phyloP scores from a whole-genome alignment of 2,329 filamentous ascomycete species.

The Helotiales sp. region DNA sequence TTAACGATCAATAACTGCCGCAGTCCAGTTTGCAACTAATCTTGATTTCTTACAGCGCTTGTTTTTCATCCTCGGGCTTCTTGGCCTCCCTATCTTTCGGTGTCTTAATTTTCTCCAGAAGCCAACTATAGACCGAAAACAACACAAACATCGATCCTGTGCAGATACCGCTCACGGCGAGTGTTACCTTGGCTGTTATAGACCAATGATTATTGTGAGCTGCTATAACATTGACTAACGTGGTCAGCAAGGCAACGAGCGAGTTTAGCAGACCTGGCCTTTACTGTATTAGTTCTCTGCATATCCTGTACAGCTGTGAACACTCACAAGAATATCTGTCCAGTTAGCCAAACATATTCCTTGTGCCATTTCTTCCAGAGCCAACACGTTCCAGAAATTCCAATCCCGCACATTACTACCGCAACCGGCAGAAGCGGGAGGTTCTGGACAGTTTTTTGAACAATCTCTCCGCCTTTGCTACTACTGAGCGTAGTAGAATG shows the following conservation, averaged over 20 bases:
- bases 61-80: not conserved
- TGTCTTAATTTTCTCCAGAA: conserved; percentile 11
- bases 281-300: conserved; percentile 13
- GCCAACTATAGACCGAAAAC: conserved; percentile 10
- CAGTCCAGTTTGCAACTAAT: not conserved
- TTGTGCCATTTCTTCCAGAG: not conserved
- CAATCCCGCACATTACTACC: not conserved
- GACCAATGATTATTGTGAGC: conserved; percentile 14
- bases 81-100: not conserved
- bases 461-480: conserved; percentile 11
- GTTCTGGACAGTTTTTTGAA: conserved; percentile 13
- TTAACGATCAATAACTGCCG: not conserved
- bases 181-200: conserved; percentile 7
- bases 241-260: conserved; percentile 13
- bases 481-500: conserved; percentile 10
- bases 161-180: not conserved
- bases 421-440: conserved; percentile 35
- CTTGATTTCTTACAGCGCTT: not conserved
- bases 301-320: conserved; percentile 2
- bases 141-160: conserved; percentile 6
- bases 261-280: conserved; percentile 11
- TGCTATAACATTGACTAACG: conserved; percentile 11
- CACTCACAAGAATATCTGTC: conserved; percentile 16
- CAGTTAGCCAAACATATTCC: not conserved
- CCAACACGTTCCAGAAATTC: not conserved